Percentiles rank a stretch among this genome's conserved stretches.
These are phyloP conservation scores for Vaccinium myrtillus DNA, from an alignment of 148 eudicot genomes.

Conservation along the genomic window DNA sequence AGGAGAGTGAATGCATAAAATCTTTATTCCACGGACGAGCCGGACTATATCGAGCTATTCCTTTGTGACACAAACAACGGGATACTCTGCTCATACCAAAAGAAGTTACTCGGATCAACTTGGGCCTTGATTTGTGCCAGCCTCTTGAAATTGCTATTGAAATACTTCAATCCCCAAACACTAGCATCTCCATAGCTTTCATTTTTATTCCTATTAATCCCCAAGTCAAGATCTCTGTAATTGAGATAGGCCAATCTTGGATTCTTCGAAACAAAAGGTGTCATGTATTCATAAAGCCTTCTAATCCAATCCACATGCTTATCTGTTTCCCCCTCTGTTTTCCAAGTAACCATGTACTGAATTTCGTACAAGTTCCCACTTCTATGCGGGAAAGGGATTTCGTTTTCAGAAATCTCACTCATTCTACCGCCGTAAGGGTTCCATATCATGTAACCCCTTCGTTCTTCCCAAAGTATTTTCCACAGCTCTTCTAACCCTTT, in stretches of 20 bases:
- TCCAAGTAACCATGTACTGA: slow-evolving; percentile 37
- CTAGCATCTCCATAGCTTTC: slow-evolving; percentile 10
- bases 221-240: slow-evolving; percentile 43
- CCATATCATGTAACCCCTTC: slow-evolving; percentile 26
- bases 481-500: slow-evolving; percentile 33
- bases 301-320: slow-evolving; percentile 4
- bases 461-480: slow-evolving; percentile 31
- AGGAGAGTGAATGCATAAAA: too few species aligned
- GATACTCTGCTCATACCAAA: neutral
- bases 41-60: neutral
- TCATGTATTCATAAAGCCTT: slow-evolving; percentile 15
- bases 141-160: slow-evolving; percentile 27
- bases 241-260: slow-evolving; percentile 39
- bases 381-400: slow-evolving; percentile 39
- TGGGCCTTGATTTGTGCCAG: neutral
- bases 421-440: slow-evolving; percentile 40
- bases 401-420: slow-evolving; percentile 28
- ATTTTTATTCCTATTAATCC: slow-evolving; percentile 26
- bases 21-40: too few species aligned
- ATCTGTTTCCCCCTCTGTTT: slow-evolving; percentile 21
- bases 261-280: slow-evolving; percentile 37
- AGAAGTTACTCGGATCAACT: neutral
- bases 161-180: slow-evolving; percentile 30
- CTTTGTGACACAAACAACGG: neutral
- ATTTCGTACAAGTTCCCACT: slow-evolving; percentile 38